A percentile compares a stretch with the other conserved stretches of the same genome.
Conservation (phyloP, 73 alveolate genomes). For the Effrenium voratum region DNA sequence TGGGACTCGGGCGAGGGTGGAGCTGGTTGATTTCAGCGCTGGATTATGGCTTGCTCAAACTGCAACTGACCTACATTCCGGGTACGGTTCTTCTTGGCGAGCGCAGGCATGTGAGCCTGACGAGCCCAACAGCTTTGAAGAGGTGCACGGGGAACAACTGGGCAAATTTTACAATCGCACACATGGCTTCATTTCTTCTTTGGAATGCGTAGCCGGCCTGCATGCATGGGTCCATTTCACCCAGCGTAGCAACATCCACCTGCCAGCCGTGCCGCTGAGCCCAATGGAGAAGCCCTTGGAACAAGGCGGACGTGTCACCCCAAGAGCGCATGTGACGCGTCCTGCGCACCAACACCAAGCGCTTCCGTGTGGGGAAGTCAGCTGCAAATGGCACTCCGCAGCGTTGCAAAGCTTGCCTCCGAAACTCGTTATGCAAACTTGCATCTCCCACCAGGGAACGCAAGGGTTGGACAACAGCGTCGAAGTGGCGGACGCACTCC, state of each 20-base stretch:
- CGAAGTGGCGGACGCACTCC: background rate
- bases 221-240: background rate
- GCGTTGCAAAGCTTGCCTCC: background rate
- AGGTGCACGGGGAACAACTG: too few relatives aligned
- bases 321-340: constrained; percentile 19
- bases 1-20: too few relatives aligned
- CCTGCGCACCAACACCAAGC: constrained; percentile 4
- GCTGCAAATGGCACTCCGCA: background rate
- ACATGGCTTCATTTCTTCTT: too few relatives aligned
- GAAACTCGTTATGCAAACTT: background rate
- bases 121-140: too few relatives aligned
- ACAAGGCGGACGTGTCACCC: background rate
- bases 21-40: too few relatives aligned
- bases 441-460: constrained; percentile 14
- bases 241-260: background rate
- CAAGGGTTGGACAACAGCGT: constrained; percentile 11
- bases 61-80: too few relatives aligned
- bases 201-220: too few relatives aligned
- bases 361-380: background rate
- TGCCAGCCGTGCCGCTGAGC: background rate
- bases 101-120: too few relatives aligned
- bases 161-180: too few relatives aligned
- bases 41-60: too few relatives aligned
- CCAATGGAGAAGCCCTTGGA: background rate
- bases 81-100: too few relatives aligned